These are phyloP conservation scores for Xylaria sp. DNA, from an alignment of 2,329 filamentous ascomycete species.

Conservation along the genomic window DNA sequence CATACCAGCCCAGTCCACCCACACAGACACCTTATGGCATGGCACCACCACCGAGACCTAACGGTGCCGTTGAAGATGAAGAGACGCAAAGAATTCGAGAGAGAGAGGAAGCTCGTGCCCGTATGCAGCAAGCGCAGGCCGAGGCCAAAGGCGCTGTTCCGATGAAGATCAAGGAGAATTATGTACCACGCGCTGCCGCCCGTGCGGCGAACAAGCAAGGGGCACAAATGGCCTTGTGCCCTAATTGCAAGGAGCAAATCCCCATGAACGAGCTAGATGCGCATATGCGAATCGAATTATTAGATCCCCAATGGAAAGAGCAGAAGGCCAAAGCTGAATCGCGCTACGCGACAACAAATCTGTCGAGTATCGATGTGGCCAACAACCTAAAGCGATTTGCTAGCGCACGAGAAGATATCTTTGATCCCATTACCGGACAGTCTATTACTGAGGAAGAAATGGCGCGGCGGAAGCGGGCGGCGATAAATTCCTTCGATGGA, in stretches of 20 bases:
- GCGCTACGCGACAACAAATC: constrained; percentile 84
- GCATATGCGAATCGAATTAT: constrained; percentile 93
- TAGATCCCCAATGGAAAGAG: constrained; percentile 96
- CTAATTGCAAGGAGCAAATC: constrained; percentile 92
- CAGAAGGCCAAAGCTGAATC: constrained; percentile 90
- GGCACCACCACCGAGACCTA: constrained; percentile 49
- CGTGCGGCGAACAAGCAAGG: constrained; percentile 74
- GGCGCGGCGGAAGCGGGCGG: constrained; percentile 79
- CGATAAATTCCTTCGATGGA: constrained; percentile 73
- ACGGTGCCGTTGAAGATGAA: constrained; percentile 67
- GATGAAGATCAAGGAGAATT: constrained; percentile 94
- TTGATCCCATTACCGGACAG: constrained; percentile 78
- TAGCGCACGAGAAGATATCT: constrained; percentile 87
- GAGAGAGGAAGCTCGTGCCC: constrained; percentile 67
- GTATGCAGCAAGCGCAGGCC: constrained; percentile 81
- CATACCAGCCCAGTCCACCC: constrained; percentile 53
- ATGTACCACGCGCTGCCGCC: constrained; percentile 85
- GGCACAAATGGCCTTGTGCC: constrained; percentile 79
- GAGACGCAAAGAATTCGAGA: constrained; percentile 73
- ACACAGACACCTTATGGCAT: constrained; percentile 49
- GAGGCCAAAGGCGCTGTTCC: constrained; percentile 76
- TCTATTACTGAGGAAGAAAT: constrained; percentile 78
- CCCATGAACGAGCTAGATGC: constrained; percentile 88
- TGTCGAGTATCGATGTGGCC: constrained; percentile 87
- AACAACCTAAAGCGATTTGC: constrained; percentile 96